These are phyloP conservation scores for Populus hybrid DNA, from an alignment of 441 rosid species.

Conservation along the genomic window DNA sequence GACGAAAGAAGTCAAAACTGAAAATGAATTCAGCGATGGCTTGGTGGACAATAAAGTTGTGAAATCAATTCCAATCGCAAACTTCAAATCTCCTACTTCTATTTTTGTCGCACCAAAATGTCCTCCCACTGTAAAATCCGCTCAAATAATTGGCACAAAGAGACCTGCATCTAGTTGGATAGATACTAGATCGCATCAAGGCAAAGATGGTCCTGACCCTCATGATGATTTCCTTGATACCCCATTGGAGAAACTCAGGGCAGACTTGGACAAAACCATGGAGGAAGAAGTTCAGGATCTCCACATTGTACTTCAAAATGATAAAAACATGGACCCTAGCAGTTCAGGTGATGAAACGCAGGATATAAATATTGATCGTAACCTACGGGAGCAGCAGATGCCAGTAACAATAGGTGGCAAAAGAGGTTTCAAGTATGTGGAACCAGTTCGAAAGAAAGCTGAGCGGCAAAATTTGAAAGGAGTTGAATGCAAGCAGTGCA, in stretches of 20 bases:
- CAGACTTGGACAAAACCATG: slow-evolving; percentile 36
- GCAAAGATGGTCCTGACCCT: slow-evolving; percentile 58
- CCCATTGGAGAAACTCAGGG: slow-evolving; percentile 65
- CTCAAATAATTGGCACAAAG: slow-evolving; percentile 51
- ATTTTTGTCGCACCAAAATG: slow-evolving; percentile 22
- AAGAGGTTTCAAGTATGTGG: slow-evolving; percentile 65
- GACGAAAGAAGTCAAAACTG: slow-evolving; percentile 36
- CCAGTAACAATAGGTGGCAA: slow-evolving; percentile 35
- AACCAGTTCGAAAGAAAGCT: slow-evolving; percentile 75
- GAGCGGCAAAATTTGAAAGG: slow-evolving; percentile 76
- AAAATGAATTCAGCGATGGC: slow-evolving; percentile 24
- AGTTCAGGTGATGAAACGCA: slow-evolving; percentile 73
- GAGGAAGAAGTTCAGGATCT: slow-evolving; percentile 28
- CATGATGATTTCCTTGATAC: slow-evolving; percentile 93
- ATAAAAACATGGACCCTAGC: slow-evolving; percentile 19
- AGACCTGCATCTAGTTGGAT: slow-evolving; percentile 72
- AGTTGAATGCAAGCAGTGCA: slow-evolving; percentile 88
- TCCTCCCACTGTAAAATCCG: slow-evolving; percentile 35
- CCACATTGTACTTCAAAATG: background rate
- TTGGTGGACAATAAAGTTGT: slow-evolving; percentile 32
- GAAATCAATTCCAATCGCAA: slow-evolving; percentile 34
- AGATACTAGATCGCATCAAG: slow-evolving; percentile 63
- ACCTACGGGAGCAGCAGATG: slow-evolving; percentile 37
- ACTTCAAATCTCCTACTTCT: slow-evolving; percentile 29
- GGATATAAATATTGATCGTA: slow-evolving; percentile 47